phyloP scores from a whole-genome alignment of 176 grass and related monocot genomes.

The Metroxylon sagu region DNA sequence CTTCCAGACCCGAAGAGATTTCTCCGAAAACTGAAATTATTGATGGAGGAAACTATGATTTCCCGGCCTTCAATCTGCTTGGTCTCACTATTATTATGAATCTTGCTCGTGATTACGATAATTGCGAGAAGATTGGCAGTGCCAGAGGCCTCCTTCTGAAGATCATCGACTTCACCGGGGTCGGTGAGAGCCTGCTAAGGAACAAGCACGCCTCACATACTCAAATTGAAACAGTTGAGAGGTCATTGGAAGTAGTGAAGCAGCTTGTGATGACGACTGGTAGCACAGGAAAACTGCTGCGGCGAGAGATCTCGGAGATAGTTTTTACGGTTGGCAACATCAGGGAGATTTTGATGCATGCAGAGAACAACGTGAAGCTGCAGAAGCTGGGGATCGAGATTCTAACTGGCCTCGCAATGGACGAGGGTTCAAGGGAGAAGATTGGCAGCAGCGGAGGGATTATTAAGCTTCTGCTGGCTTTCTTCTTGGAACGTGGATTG shows the following conservation, averaged over 20 bases:
- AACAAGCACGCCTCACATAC: slow-evolving; percentile 7
- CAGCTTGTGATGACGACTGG: slow-evolving; percentile 45
- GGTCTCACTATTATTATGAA: slow-evolving; percentile 49
- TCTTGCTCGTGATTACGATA: slow-evolving; percentile 45
- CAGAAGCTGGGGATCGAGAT: slow-evolving; percentile 56
- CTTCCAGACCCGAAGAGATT: not conserved
- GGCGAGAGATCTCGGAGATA: slow-evolving; percentile 31
- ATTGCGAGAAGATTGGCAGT: slow-evolving; percentile 51
- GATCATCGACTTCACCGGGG: slow-evolving; percentile 46
- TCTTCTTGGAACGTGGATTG: not conserved
- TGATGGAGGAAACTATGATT: slow-evolving; percentile 20
- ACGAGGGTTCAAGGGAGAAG: slow-evolving; percentile 26
- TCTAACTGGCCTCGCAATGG: slow-evolving; percentile 43
- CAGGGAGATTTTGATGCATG: slow-evolving; percentile 33
- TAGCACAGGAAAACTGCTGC: slow-evolving; percentile 30
- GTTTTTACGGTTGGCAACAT: slow-evolving; percentile 68
- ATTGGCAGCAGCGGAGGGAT: slow-evolving; percentile 5
- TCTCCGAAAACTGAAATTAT: not conserved
- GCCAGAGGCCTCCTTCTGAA: slow-evolving; percentile 38
- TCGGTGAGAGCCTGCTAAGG: slow-evolving; percentile 14
- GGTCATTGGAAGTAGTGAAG: slow-evolving; percentile 42
- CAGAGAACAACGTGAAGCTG: slow-evolving; percentile 25
- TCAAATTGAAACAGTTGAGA: slow-evolving; percentile 25
- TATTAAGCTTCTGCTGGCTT: slow-evolving; percentile 3
- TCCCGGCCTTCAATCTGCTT: slow-evolving; percentile 35